Percentiles rank a stretch among this genome's conserved stretches.
Evolutionary conservation across 805 yeast species (phyloP).

Genomic region (Schwanniomyces yamadae): DNA sequence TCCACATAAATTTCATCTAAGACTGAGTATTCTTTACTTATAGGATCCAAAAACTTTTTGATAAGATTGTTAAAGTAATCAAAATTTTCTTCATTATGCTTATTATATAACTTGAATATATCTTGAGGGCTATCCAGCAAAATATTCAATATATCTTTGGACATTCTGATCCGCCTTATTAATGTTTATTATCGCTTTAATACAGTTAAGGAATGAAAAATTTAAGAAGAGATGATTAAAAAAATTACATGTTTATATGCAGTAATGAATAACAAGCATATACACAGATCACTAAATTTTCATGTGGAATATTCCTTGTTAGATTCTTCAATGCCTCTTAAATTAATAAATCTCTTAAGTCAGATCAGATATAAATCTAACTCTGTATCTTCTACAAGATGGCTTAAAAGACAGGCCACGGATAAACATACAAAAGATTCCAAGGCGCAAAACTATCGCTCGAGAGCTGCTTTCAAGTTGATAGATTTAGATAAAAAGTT

Average conservation of each 20-base stretch:
- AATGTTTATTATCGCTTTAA: too few species aligned
- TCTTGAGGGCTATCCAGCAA: slow-evolving; percentile 23
- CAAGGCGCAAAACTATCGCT: slow-evolving; percentile 56
- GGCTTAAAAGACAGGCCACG: slow-evolving; percentile 69
- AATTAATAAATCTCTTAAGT: neutral
- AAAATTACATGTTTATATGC: slow-evolving; percentile 4
- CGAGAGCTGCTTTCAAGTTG: slow-evolving; percentile 90
- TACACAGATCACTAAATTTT: neutral
- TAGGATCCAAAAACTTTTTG: slow-evolving; percentile 58
- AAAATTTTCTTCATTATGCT: slow-evolving; percentile 9
- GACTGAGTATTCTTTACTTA: slow-evolving; percentile 54
- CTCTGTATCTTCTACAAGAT: slow-evolving; percentile 58
- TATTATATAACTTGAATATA: slow-evolving; percentile 19
- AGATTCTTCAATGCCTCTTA: neutral
- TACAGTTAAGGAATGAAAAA: too few species aligned
- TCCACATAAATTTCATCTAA: slow-evolving; percentile 80
- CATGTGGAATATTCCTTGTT: too few species aligned
- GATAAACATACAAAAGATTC: slow-evolving; percentile 74
- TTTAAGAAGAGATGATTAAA: slow-evolving; percentile 6
- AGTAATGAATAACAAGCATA: neutral
- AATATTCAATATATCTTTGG: slow-evolving; percentile 20
- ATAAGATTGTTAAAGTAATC: slow-evolving; percentile 32
- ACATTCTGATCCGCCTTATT: slow-evolving; percentile 17
- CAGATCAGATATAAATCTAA: slow-evolving; percentile 9
- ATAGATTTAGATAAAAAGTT: slow-evolving; percentile 69